A percentile compares a stretch with the other conserved stretches of the same genome.
phyloP scores from a whole-genome alignment of 352 stramenopile species.

The Pythium insidiosum region DNA sequence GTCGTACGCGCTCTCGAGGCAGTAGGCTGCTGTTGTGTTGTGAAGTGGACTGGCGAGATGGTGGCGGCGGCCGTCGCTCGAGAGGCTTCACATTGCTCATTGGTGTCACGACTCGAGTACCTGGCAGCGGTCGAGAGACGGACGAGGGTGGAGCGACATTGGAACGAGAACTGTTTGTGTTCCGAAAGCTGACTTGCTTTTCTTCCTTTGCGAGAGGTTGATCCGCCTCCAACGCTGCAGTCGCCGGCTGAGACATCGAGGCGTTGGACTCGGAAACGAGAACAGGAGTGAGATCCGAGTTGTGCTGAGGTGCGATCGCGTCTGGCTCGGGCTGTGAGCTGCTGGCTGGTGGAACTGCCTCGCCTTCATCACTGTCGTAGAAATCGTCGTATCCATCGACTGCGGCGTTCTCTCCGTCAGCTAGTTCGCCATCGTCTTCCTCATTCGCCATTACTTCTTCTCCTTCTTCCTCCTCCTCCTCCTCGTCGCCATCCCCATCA shows the following conservation, averaged over 20 bases:
- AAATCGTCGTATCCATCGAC: neutral
- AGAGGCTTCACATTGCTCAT: too few species aligned
- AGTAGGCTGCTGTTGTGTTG: neutral
- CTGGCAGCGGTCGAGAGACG: too few species aligned
- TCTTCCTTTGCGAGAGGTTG: neutral
- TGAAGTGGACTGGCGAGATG: neutral
- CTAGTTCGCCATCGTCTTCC: neutral
- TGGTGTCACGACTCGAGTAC: too few species aligned
- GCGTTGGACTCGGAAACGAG: too few species aligned
- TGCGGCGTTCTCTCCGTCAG: neutral
- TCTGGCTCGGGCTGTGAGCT: neutral
- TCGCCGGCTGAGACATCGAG: neutral
- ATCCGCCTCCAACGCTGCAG: neutral
- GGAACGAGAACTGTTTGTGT: too few species aligned
- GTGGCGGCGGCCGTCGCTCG: too few species aligned
- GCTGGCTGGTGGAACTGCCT: neutral
- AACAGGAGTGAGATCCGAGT: neutral
- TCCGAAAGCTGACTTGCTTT: too few species aligned
- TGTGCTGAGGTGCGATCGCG: neutral
- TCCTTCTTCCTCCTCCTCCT: neutral
- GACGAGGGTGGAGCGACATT: too few species aligned
- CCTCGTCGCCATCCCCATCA: constrained; percentile 16
- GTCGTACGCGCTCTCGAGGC: neutral
- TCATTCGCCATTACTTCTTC: neutral
- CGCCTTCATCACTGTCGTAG: constrained; percentile 4